phyloP scores from a whole-genome alignment of 2,329 filamentous ascomycete species.

The Verticillium longisporum region DNA sequence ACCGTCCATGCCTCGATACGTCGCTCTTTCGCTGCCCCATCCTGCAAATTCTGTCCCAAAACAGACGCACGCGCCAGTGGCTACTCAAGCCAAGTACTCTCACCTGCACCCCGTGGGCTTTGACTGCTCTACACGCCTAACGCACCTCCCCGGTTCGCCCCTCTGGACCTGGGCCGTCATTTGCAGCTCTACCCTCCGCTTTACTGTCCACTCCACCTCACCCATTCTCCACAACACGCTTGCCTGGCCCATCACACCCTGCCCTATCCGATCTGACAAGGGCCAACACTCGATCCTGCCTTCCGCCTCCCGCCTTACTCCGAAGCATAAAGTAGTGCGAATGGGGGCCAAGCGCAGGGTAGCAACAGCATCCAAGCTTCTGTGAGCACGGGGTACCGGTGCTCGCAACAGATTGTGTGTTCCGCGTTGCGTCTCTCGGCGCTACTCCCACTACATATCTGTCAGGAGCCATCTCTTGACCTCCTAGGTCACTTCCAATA shows the following conservation, averaged over 20 bases:
- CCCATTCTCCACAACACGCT: background rate
- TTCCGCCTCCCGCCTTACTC: background rate
- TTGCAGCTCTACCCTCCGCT: background rate
- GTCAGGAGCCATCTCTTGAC: background rate
- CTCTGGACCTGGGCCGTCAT: background rate
- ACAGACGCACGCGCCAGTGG: background rate
- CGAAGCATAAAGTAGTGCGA: background rate
- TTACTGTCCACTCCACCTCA: background rate
- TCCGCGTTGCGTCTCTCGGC: background rate
- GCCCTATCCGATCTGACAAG: background rate
- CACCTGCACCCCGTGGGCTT: background rate
- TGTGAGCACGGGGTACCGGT: background rate
- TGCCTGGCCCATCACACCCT: background rate
- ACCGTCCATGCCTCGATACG: background rate
- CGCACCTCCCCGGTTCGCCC: background rate
- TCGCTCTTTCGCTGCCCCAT: background rate
- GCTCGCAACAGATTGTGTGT: background rate
- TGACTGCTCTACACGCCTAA: background rate
- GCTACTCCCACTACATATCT: background rate
- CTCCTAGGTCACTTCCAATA: background rate
- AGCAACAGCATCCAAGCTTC: background rate
- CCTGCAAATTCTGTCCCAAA: background rate
- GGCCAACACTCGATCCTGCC: background rate
- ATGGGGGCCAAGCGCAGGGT: background rate
- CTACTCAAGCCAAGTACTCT: background rate